Conservation (phyloP, 495 filamentous ascomycete species). For the Xylaria grammica region DNA sequence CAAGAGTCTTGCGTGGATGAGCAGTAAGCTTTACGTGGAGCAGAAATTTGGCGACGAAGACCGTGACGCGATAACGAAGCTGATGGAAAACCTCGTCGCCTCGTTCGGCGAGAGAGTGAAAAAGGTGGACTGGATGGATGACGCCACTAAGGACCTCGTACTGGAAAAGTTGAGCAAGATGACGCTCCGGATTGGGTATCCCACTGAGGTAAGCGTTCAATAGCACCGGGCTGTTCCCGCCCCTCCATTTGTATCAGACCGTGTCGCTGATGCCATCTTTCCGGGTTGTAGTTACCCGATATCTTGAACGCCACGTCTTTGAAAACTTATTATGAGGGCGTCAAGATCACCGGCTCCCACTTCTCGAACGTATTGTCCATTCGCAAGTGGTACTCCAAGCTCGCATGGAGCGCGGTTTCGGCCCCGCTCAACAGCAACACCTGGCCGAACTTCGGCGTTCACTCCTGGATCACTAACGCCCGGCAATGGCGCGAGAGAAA, state of each 20-base stretch:
- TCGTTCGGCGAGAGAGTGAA: conserved; percentile 17
- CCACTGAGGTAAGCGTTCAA: conserved; percentile 19
- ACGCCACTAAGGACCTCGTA: conserved; percentile 24
- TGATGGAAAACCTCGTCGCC: conserved; percentile 24
- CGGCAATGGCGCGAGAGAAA: conserved; percentile 24
- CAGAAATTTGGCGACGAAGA: conserved; percentile 24
- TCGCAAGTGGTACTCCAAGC: conserved; percentile 17
- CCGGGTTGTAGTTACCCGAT: conserved; percentile 48
- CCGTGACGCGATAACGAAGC: conserved; percentile 18
- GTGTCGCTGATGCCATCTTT: not conserved
- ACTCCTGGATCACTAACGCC: conserved; percentile 26
- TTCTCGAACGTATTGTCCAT: conserved; percentile 57
- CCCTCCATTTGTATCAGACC: not conserved
- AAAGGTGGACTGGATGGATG: conserved; percentile 26
- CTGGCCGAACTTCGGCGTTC: conserved; percentile 45
- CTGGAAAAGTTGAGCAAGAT: conserved; percentile 27
- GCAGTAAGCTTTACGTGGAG: conserved; percentile 26
- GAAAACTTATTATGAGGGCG: conserved; percentile 57
- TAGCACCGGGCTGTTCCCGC: not conserved
- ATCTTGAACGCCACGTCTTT: conserved; percentile 60
- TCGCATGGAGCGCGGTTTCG: conserved; percentile 3
- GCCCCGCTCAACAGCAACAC: conserved; percentile 39
- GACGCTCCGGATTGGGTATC: conserved; percentile 22
- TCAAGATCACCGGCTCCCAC: conserved; percentile 58
- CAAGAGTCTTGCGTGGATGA: conserved; percentile 21